Evolutionary conservation across 176 grass and related monocot genomes (phyloP).

Genomic region (Dactylis glomerata): DNA sequence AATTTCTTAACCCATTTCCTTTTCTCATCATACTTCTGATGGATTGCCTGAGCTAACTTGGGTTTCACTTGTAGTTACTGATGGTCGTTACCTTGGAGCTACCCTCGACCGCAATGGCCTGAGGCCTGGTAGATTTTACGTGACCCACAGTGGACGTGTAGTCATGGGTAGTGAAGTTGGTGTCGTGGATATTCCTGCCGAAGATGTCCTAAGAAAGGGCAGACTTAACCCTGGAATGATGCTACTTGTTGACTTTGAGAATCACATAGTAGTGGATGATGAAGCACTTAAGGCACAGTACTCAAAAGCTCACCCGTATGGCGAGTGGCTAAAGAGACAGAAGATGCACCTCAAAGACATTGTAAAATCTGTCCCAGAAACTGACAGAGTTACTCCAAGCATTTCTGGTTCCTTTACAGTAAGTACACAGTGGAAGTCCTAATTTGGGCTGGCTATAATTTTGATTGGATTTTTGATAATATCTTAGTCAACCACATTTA

Average conservation of each 20-base stretch:
- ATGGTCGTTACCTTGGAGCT: constrained; percentile 95
- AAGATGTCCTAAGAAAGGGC: constrained; percentile 87
- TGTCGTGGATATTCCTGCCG: constrained; percentile 83
- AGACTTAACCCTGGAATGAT: constrained; percentile 99
- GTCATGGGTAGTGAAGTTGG: constrained; percentile 99
- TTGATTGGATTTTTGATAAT: neutral
- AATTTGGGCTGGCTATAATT: neutral
- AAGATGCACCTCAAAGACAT: constrained; percentile 71
- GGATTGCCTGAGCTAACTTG: constrained; percentile 24
- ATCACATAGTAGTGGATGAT: constrained; percentile 90
- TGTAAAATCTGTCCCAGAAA: constrained; percentile 76
- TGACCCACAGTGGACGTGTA: constrained; percentile 83
- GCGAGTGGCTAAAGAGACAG: constrained; percentile 82
- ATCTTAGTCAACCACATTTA: neutral
- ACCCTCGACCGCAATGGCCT: constrained; percentile 92
- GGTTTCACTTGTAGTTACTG: constrained; percentile 62
- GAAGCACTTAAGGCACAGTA: constrained; percentile 84
- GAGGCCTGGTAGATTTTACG: constrained; percentile 93
- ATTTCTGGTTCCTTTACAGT: constrained; percentile 61
- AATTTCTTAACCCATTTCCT: constrained; percentile 19
- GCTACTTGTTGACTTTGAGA: constrained; percentile 96
- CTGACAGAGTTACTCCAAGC: constrained; percentile 50
- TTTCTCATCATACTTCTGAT: constrained; percentile 2
- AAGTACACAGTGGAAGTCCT: no score
- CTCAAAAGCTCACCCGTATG: constrained; percentile 81